These are phyloP conservation scores for Globisporangium recalcitrans DNA, from an alignment of 352 stramenopile species.

Conservation along the genomic window DNA sequence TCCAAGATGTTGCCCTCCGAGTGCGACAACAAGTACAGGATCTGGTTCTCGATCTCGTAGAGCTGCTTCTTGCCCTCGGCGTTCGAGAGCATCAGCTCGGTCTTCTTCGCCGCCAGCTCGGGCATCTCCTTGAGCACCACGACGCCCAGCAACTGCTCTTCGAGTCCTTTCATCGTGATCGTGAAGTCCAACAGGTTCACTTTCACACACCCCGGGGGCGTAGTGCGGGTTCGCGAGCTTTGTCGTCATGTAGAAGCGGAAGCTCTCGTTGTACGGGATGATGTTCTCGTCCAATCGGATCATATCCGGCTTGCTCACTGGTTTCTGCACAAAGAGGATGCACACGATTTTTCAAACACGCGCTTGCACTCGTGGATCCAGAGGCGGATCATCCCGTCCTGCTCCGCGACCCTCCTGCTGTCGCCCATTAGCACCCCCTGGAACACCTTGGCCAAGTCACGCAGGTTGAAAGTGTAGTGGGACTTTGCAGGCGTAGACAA, in stretches of 20 bases:
- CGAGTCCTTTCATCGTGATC: slow-evolving; percentile 88
- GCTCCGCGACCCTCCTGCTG: slow-evolving; percentile 55
- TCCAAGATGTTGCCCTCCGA: slow-evolving; percentile 91
- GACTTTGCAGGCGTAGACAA: slow-evolving; percentile 92
- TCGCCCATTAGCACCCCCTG: slow-evolving; percentile 89
- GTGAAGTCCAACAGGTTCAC: slow-evolving; percentile 92
- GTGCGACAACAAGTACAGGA: slow-evolving; percentile 88
- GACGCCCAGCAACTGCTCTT: slow-evolving; percentile 88
- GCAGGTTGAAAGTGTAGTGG: slow-evolving; percentile 95
- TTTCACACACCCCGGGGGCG: slow-evolving; percentile 87
- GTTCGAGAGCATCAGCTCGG: slow-evolving; percentile 86
- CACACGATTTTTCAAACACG: slow-evolving; percentile 92
- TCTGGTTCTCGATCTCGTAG: slow-evolving; percentile 91
- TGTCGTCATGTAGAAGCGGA: slow-evolving; percentile 91
- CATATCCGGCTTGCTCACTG: slow-evolving; percentile 86
- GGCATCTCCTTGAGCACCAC: slow-evolving; percentile 88
- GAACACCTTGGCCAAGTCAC: slow-evolving; percentile 92
- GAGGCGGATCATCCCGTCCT: slow-evolving; percentile 72
- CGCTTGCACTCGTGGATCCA: slow-evolving; percentile 93
- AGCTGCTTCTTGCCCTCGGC: slow-evolving; percentile 85
- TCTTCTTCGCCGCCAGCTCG: slow-evolving; percentile 89
- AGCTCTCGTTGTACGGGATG: slow-evolving; percentile 89
- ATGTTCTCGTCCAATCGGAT: slow-evolving; percentile 89
- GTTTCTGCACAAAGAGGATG: slow-evolving; percentile 89
- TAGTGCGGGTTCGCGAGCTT: slow-evolving; percentile 93